Evolutionary conservation across 2,329 filamentous ascomycete genomes (phyloP).

Genomic region (Aspergillus sp.): DNA sequence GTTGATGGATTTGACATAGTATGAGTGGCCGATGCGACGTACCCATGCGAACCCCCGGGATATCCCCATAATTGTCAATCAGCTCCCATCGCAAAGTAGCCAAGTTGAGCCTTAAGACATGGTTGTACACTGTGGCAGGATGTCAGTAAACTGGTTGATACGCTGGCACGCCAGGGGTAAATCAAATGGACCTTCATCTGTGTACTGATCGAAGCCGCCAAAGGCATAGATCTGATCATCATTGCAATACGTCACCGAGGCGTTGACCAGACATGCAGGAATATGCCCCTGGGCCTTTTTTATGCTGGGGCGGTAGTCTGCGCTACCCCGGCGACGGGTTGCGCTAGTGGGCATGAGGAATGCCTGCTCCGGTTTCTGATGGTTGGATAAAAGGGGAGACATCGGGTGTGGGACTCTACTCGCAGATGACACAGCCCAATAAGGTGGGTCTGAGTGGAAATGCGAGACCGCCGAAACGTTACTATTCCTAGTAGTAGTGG

Average conservation of each 20-base stretch:
- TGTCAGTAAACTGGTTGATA: conserved; percentile 2
- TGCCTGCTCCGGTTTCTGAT: conserved; percentile 60
- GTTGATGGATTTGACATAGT: conserved; percentile 6
- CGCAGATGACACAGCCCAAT: conserved; percentile 27
- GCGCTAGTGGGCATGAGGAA: conserved; percentile 91
- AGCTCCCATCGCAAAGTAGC: conserved; percentile 88
- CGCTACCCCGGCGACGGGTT: conserved; percentile 57
- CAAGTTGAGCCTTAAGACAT: conserved; percentile 86
- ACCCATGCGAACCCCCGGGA: conserved; percentile 97
- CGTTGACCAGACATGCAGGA: conserved; percentile 94
- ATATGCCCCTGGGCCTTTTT: conserved; percentile 75
- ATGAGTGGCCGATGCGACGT: conserved; percentile 31
- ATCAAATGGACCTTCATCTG: conserved; percentile 69
- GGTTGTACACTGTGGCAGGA: conserved; percentile 73
- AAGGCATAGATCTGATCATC: conserved; percentile 97
- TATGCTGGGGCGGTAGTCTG: conserved; percentile 82
- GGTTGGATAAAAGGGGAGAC: conserved; percentile 40
- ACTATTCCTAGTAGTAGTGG: conserved; percentile 23
- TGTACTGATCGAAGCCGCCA: conserved; percentile 97
- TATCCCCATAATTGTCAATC: conserved; percentile 98
- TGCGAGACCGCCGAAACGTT: conserved; percentile 21
- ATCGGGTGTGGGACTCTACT: conserved; percentile 25
- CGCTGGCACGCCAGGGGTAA: neutral
- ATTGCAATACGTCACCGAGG: conserved; percentile 96
- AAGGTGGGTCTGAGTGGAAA: conserved; percentile 37